Evolutionary conservation across 768 basidiomycete genomes (phyloP).

Genomic region (Auricularia sp.): DNA sequence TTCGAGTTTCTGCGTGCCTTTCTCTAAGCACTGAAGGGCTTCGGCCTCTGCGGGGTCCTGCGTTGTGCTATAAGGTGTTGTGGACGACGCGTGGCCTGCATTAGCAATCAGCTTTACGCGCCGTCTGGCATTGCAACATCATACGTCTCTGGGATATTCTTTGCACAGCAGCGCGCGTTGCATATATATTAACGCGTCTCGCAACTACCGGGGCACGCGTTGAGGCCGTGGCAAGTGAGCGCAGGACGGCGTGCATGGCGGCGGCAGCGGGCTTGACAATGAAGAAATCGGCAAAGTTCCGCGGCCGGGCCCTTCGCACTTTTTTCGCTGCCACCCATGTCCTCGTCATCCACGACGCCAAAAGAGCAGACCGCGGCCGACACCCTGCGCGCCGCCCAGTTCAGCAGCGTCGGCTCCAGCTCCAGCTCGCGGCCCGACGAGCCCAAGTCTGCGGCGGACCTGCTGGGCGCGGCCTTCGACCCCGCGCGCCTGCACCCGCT

Average conservation of each 20-base stretch:
- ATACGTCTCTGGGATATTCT: no score
- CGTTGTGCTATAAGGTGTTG: constrained; percentile 70
- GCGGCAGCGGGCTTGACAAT: not conserved
- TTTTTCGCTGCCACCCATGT: constrained; percentile 10
- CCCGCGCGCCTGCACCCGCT: constrained; percentile 89
- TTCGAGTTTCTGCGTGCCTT: constrained; percentile 75
- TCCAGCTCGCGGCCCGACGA: constrained; percentile 31
- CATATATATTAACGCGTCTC: no score
- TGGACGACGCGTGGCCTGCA: constrained; percentile 71
- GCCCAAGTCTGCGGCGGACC: constrained; percentile 73
- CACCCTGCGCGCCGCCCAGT: constrained; percentile 37
- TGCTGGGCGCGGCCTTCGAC: constrained; percentile 82
- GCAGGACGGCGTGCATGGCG: not conserved
- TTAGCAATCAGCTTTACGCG: constrained; percentile 9
- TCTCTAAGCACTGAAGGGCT: constrained; percentile 68
- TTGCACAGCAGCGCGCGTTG: no score
- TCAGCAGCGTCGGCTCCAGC: constrained; percentile 29
- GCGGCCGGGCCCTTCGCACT: not conserved
- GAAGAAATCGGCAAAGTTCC: not conserved
- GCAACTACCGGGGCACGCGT: no score
- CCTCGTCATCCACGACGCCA: constrained; percentile 8
- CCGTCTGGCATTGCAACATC: no score
- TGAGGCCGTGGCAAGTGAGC: no score
- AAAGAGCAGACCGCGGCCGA: constrained; percentile 30
- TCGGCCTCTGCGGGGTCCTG: constrained; percentile 76